Evolutionary conservation across 352 stramenopile species (phyloP), one percentile per base, ranked within the genome.

Genomic region (Aphanomyces euteiches): DNA sequence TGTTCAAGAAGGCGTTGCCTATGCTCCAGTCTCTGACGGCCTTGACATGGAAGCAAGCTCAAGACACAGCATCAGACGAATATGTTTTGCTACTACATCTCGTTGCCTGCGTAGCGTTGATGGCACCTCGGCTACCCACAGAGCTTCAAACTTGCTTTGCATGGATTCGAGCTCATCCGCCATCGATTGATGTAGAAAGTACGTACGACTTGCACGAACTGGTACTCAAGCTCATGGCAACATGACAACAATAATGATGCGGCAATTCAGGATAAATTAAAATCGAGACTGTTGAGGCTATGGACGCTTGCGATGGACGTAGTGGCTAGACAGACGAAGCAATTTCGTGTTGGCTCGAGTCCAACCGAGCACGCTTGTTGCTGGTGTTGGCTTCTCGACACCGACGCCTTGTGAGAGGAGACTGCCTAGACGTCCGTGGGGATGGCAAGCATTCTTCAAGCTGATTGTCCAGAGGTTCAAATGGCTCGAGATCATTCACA

Each of bases 71-170:
- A 8, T 58, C 50, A 10, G 87, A 95, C 53, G 79, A 77, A 21
- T 93, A 90, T 58, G 77, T 90, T 7, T 85, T 93, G 84, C 72
- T 93, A 45, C 74, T 95, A 45, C 87, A 95, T 58, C 71, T 87
- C 1, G 72, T 83, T 4, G 91, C 81, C 67, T 78, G 90, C 28
- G 73, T 95, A 38, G 73, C 92, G 56, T 79, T 92, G 54, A 87
- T 95, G 75, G 69, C 1, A 89, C 81, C 61, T 79, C 84, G 28
- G 81, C 84, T 28, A 28, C 28, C 28, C 28, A 28, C 28, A 28
- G 28, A 28, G 28, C 28, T 28, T 28, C 28, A 28, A 28, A 28
- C 67, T 5, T 74, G 87, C 45, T 74, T 88, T 15, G 43, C 66
- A 10, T 95, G 87, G 87, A 73, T 90, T 28, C 45, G 81, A 53